Conservation (phyloP, 495 filamentous ascomycete genomes). For the Trichocladium antarcticum region DNA sequence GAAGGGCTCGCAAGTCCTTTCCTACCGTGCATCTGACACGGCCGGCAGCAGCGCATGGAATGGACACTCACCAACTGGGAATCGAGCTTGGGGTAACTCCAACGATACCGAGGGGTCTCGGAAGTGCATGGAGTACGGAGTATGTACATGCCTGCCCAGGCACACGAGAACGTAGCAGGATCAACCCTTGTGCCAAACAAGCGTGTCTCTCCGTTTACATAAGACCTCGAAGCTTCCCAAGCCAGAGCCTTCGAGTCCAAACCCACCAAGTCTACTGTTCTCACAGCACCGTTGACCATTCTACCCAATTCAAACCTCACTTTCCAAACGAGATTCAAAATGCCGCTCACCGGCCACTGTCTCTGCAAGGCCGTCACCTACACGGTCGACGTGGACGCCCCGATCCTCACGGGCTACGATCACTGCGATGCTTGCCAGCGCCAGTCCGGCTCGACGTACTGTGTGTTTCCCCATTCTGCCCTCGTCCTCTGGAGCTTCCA, state of each 20-base stretch:
- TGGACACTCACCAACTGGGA: not conserved
- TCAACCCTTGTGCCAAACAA: not conserved
- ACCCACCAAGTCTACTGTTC: not conserved
- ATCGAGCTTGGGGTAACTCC: not conserved
- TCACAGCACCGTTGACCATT: not conserved
- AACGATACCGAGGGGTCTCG: not conserved
- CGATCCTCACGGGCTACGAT: constrained; percentile 50
- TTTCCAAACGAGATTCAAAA: constrained; percentile 27
- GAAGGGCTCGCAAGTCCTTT: not conserved
- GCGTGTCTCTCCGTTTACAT: too few relatives aligned
- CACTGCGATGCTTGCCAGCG: constrained; percentile 66
- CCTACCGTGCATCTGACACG: not conserved
- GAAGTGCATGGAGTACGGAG: not conserved
- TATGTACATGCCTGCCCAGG: not conserved
- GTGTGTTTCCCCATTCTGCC: constrained; percentile 27
- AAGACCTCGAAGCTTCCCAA: not conserved
- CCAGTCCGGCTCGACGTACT: constrained; percentile 57
- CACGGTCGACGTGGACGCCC: constrained; percentile 44
- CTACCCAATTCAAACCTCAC: not conserved
- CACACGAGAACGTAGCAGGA: not conserved
- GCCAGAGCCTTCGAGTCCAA: not conserved
- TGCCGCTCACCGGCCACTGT: constrained; percentile 58
- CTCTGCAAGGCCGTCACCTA: constrained; percentile 60
- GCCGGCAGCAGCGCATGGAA: not conserved
- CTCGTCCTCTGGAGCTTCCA: too few relatives aligned